phyloP scores from a whole-genome alignment of 148 eudicot species.

The Persicaria tinctoria region DNA sequence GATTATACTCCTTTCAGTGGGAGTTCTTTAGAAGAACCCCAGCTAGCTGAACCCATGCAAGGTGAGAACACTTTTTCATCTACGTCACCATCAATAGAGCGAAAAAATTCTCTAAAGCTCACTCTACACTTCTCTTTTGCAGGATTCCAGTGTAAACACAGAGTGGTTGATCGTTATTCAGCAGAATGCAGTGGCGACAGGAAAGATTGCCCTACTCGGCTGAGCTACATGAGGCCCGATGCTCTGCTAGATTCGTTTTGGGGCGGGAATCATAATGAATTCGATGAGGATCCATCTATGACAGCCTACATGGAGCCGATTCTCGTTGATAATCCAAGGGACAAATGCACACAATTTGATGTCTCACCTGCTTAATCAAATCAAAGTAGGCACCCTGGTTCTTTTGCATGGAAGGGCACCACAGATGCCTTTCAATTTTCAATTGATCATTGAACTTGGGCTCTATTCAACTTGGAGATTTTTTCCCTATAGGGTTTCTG shows the following conservation, averaged over 20 bases:
- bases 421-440: not conserved
- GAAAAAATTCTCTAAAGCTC: not conserved
- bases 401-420: slow-evolving; percentile 24
- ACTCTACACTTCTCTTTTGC: not conserved
- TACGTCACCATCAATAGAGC: not conserved
- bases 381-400: slow-evolving; percentile 19
- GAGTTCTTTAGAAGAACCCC: slow-evolving; percentile 41
- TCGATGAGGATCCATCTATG: slow-evolving; percentile 23
- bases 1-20: slow-evolving; percentile 45
- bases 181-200: slow-evolving; percentile 18
- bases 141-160: slow-evolving; percentile 31
- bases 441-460: not conserved
- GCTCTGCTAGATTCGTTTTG: slow-evolving; percentile 44
- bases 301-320: slow-evolving; percentile 36
- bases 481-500: too few species aligned
- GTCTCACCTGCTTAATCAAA: slow-evolving; percentile 18
- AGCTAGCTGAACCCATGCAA: slow-evolving; percentile 30
- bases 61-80: slow-evolving; percentile 22
- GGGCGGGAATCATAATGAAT: slow-evolving; percentile 23
- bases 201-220: slow-evolving; percentile 24
- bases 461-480: too few species aligned
- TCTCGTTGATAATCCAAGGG: slow-evolving; percentile 43
- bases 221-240: slow-evolving; percentile 52
- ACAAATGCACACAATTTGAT: slow-evolving; percentile 28
- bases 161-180: slow-evolving; percentile 27